Base-by-base conservation (phyloP, 2,329 filamentous ascomycete genomes). In the Clonostachys rhizophaga region DNA sequence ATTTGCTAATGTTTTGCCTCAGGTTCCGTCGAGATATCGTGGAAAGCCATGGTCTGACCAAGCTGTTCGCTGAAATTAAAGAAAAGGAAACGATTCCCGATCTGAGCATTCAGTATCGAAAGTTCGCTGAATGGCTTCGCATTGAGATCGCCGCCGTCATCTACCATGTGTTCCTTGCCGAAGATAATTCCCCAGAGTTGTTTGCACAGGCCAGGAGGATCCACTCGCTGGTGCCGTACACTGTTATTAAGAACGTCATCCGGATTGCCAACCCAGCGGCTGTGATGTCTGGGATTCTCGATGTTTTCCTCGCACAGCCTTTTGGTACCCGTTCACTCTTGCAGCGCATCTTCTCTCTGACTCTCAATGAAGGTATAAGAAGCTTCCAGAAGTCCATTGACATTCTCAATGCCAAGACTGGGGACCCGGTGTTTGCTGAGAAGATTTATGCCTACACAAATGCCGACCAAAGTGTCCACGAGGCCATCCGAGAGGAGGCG, bases 131-230 rank as follows among this genome's bases (percentile, higher is more conserved):
- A 66, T 99, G 94, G 94, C 74, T 97, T 44, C 86, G 94, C 37
- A 99, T 99, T 59, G 94, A 99, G 69, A 86, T 99, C 43, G 94
- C 94, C 20, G 94, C 94, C 39, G 96, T 94, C 18, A 83, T 97
- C 49, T 99, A 99, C 62, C 94, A 99, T 65, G 75, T 99, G 34
- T 99, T 99, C 75, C 78, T 99, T 41, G 94, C 94, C 6, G 94
- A 99, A 65, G 94, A 99, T 69, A 99, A 99, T 66, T 96, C 92
- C 0, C 91, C 94, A 1, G 94, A 99, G 61, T 69, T 99, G 33
- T 97, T 97, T 64, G 90, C 91, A 0, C 94, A 99, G 66, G 85
- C 88, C 5, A 96, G 92, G 69, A 83, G 89, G 50, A 96, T 97
- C 45, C 94, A 99, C 63, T 96, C 91, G 1, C 79, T 97, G 47